phyloP scores from a whole-genome alignment of 2,329 filamentous ascomycete genomes.

The Knufia petricola region DNA sequence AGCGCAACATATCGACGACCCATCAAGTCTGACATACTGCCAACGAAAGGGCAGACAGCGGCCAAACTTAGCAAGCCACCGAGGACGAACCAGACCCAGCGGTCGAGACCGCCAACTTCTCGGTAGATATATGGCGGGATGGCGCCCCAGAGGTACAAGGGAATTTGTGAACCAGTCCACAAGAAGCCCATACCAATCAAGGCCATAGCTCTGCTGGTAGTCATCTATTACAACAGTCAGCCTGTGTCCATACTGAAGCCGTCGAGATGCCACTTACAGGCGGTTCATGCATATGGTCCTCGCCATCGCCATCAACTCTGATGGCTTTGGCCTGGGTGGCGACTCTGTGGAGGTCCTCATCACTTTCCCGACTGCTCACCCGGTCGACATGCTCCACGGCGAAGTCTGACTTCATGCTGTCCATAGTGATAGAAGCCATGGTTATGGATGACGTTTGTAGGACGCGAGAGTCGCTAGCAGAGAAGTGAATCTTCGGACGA shows the following conservation, averaged over 20 bases:
- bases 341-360: no score
- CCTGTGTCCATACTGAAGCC: not conserved
- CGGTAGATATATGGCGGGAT: conserved; percentile 48
- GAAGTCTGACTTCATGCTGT: not conserved
- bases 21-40: conserved; percentile 53
- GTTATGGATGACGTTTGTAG: not conserved
- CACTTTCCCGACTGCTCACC: not conserved
- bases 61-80: conserved; percentile 47
- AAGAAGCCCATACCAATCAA: conserved; percentile 51
- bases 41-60: conserved; percentile 54
- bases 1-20: conserved; percentile 53
- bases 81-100: conserved; percentile 52
- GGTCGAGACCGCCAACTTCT: conserved; percentile 50
- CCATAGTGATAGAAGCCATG: not conserved
- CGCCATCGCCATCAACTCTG: conserved; percentile 34
- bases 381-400: not conserved
- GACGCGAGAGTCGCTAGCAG: no score
- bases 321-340: not conserved
- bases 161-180: conserved; percentile 54
- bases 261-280: conserved; percentile 28
- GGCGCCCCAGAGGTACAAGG: conserved; percentile 43
- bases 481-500: no score
- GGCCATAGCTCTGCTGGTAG: conserved; percentile 32
- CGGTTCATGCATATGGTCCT: conserved; percentile 39
- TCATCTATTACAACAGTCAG: conserved; percentile 15